Conservation (phyloP, 169 alveolate species). For the Eimeria praecox region DNA sequence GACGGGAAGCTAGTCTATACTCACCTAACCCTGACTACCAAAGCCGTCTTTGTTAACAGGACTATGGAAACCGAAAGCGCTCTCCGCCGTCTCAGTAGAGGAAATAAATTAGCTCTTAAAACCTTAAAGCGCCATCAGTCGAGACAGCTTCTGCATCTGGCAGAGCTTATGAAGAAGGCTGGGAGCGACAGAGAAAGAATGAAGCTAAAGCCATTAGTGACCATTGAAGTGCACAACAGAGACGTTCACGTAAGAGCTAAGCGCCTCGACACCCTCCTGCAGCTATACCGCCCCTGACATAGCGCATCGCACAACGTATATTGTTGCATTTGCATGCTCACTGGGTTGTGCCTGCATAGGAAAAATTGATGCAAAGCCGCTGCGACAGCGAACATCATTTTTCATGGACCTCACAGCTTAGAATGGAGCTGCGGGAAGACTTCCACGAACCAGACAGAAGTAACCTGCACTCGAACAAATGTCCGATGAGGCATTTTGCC, state of each 20-base stretch:
- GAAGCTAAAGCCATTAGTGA: slow-evolving; percentile 95
- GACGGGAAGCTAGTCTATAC: background rate
- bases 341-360: slow-evolving; percentile 79
- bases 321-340: background rate
- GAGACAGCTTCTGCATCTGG: slow-evolving; percentile 92
- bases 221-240: slow-evolving; percentile 96
- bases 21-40: background rate
- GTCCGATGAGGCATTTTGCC: background rate
- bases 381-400: slow-evolving; percentile 93
- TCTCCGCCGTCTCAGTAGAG: slow-evolving; percentile 91
- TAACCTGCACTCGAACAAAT: background rate
- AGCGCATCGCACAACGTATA: background rate
- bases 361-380: slow-evolving; percentile 89
- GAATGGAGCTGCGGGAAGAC: slow-evolving; percentile 92
- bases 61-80: slow-evolving; percentile 91
- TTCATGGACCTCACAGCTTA: slow-evolving; percentile 96
- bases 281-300: background rate
- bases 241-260: slow-evolving; percentile 88
- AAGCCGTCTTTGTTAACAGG: slow-evolving; percentile 42
- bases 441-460: slow-evolving; percentile 77
- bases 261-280: no score
- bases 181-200: slow-evolving; percentile 89
- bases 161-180: slow-evolving; percentile 93
- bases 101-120: slow-evolving; percentile 92
- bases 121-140: slow-evolving; percentile 92